These are phyloP conservation scores for Grigorovia jiainica DNA, from an alignment of 805 yeast species.

Conservation along the genomic window DNA sequence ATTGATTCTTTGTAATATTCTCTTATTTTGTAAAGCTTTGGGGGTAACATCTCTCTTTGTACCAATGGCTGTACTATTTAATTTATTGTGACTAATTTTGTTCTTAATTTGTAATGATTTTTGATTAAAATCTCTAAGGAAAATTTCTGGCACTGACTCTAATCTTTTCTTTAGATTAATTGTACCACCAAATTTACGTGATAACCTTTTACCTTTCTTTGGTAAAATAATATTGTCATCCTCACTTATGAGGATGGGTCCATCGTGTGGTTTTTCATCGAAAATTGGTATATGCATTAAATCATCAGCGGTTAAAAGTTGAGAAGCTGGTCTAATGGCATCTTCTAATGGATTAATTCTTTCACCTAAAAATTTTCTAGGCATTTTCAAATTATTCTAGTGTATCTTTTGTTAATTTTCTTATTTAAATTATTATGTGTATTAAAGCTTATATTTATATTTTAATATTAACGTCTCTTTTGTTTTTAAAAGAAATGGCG, in stretches of 20 bases:
- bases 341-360: conserved; percentile 19
- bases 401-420: no score
- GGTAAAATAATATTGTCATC: conserved; percentile 1
- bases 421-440: neutral
- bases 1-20: conserved; percentile 4
- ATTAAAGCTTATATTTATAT: neutral
- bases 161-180: conserved; percentile 19
- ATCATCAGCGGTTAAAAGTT: conserved; percentile 23
- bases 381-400: no score
- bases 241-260: conserved; percentile 2
- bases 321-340: conserved; percentile 24
- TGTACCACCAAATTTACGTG: conserved; percentile 24
- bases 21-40: conserved; percentile 1
- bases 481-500: no score
- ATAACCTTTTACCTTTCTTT: conserved; percentile 8
- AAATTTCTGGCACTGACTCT: conserved; percentile 26
- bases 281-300: conserved; percentile 17
- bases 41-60: neutral
- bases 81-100: neutral
- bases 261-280: conserved; percentile 3
- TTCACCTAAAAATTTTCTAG: conserved; percentile 25
- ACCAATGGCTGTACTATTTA: no score
- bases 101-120: conserved; percentile 4
- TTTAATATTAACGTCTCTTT: no score
- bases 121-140: conserved; percentile 18